phyloP scores from a whole-genome alignment of 2,329 filamentous ascomycete species.

The Diaporthe sp. region DNA sequence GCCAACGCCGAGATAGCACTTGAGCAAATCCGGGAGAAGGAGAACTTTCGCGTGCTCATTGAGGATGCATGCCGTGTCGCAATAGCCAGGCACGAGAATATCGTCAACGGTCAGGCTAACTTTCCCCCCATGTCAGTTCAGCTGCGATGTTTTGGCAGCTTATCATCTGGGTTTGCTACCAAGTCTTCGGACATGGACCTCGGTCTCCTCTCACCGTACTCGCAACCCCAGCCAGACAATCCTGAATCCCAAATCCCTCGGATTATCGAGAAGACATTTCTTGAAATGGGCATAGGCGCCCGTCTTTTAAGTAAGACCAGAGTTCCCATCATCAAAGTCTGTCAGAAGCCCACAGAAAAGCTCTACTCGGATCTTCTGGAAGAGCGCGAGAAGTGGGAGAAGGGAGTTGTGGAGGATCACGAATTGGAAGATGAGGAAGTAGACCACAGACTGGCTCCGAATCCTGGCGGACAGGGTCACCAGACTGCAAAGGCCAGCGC shows the following conservation, averaged over 20 bases:
- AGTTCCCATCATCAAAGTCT: slow-evolving; percentile 90
- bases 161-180: slow-evolving; percentile 87
- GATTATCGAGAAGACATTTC: slow-evolving; percentile 79
- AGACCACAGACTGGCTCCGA: slow-evolving; percentile 49
- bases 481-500: not conserved
- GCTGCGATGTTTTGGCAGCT: slow-evolving; percentile 84
- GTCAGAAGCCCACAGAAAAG: slow-evolving; percentile 74
- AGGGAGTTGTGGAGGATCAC: slow-evolving; percentile 59
- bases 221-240: slow-evolving; percentile 65
- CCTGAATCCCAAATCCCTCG: slow-evolving; percentile 76
- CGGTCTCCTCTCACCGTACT: slow-evolving; percentile 77
- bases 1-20: slow-evolving; percentile 72
- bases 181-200: slow-evolving; percentile 94
- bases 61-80: slow-evolving; percentile 74
- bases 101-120: slow-evolving; percentile 53
- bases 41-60: slow-evolving; percentile 75
- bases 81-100: slow-evolving; percentile 66
- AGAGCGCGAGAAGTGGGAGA: slow-evolving; percentile 81
- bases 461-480: not conserved
- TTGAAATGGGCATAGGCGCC: slow-evolving; percentile 80
- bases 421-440: slow-evolving; percentile 53
- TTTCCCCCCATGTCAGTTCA: slow-evolving; percentile 72
- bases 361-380: slow-evolving; percentile 73
- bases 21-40: slow-evolving; percentile 77
- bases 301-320: slow-evolving; percentile 83